Evolutionary conservation across 1,284 basidiomycete species (phyloP), one percentile per base, ranked within the genome.

Genomic region (Spongiforma sp.): DNA sequence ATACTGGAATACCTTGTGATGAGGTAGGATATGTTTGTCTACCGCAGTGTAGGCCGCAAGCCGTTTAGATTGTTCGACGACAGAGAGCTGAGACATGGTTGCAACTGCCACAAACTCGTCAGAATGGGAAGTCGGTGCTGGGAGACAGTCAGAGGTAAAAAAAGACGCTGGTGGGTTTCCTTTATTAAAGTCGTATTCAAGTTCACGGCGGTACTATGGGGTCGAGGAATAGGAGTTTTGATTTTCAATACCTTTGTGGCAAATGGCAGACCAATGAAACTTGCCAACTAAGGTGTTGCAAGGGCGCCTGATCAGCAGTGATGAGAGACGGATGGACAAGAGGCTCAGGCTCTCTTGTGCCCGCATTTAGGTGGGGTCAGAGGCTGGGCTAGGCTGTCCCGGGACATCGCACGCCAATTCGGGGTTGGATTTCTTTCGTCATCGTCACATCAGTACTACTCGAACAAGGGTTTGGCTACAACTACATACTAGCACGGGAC

Each of bases 1-100:
- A n/a, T 30, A 30, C 24, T 5, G 34, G 56, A 88, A 70, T 71
- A 94, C 94, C 82, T 90, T 90, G 80, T 98, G 91, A 69, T 95
- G 85, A 19, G 90, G 86, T 61, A 86, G 85, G 48, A 99, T 85
- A 80, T 99, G 93, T 62, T 89, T 85, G 77, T 99, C 96, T 2
- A 99, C 97, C 1, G 98, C 97, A 5, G 94, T 93, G 80, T 90
- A 98, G 3, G 96, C 97, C 19, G 98, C 97, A 14, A 98, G 84
- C 59, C 89, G 86, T 81, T 99, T 99, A 28, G 96, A 90, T 55
- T 83, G 83, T 73, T 95, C 94, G 43, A 96, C 82, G 9, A 76
- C 73, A 34, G 78, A 77, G 9, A 80, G 75, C 43, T 76, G 61
- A 26, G 68, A 67, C 39, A 70, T 55, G 33, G 53, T 65, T 50